Evolutionary conservation across 371 early-diverging fungal genomes (phyloP).

Genomic region (Ordospora pajunii): DNA sequence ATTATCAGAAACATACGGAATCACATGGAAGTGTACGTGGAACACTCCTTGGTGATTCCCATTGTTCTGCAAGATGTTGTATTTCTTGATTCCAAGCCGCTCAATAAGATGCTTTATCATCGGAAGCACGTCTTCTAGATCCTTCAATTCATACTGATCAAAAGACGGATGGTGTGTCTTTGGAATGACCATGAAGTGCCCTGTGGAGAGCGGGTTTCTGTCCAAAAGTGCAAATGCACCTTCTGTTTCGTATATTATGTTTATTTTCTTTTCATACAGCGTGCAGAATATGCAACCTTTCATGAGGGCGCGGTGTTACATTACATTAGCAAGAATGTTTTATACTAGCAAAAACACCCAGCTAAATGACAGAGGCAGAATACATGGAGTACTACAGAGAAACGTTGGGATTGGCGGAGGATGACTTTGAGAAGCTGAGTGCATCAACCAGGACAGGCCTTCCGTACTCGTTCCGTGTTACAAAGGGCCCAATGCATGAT

Average conservation of each 20-base stretch:
- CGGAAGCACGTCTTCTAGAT: conserved; percentile 22
- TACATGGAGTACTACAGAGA: conserved; percentile 45
- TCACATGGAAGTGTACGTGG: conserved; percentile 61
- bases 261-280: conserved; percentile 26
- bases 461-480: conserved; percentile 50
- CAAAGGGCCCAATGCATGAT: conserved; percentile 9
- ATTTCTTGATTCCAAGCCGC: conserved; percentile 41
- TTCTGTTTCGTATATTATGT: conserved; percentile 47
- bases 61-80: conserved; percentile 61
- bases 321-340: not conserved
- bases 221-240: conserved; percentile 49
- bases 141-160: conserved; percentile 30
- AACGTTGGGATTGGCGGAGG: conserved; percentile 15
- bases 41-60: conserved; percentile 50
- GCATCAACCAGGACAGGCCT: conserved; percentile 39
- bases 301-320: not conserved
- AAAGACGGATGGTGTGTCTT: conserved; percentile 47
- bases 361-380: conserved; percentile 16
- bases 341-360: not conserved
- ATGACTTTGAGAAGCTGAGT: conserved; percentile 34
- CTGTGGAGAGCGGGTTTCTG: conserved; percentile 50
- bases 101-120: conserved; percentile 36
- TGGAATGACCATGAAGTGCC: conserved; percentile 60
- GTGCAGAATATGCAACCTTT: conserved; percentile 56
- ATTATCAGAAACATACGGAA: conserved; percentile 36